A percentile compares a stretch with the other conserved stretches of the same genome.
These are phyloP conservation scores for Epicoccum nigrum DNA, from an alignment of 2,329 filamentous ascomycete genomes.

Conservation along the genomic window DNA sequence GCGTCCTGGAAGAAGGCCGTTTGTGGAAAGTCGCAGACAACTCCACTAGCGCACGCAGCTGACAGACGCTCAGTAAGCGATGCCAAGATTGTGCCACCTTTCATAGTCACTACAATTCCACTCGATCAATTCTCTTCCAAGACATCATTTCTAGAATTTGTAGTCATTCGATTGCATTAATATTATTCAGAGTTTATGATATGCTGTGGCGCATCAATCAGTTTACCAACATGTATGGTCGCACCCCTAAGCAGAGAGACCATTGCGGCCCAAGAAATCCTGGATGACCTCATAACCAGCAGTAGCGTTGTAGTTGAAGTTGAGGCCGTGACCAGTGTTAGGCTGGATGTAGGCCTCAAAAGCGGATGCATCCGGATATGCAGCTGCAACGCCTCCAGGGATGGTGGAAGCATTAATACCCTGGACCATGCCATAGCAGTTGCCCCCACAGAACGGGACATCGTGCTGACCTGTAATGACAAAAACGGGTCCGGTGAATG, in stretches of 20 bases:
- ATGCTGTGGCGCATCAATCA: too few relatives aligned
- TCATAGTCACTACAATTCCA: not conserved
- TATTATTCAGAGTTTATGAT: too few relatives aligned
- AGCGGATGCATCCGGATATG: slow-evolving; percentile 54
- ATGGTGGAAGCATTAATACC: slow-evolving; percentile 53
- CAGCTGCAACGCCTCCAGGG: slow-evolving; percentile 50
- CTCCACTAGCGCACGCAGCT: too few relatives aligned
- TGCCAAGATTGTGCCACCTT: not conserved
- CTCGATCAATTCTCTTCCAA: not conserved
- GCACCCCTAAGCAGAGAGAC: slow-evolving; percentile 20
- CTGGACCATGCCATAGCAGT: slow-evolving; percentile 54
- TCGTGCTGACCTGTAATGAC: slow-evolving; percentile 61
- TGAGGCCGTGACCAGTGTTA: slow-evolving; percentile 55
- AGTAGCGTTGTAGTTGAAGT: slow-evolving; percentile 53
- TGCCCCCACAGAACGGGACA: slow-evolving; percentile 67
- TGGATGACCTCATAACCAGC: slow-evolving; percentile 49
- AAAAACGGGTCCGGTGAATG: slow-evolving; percentile 62
- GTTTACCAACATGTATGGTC: too few relatives aligned
- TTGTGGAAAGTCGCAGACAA: too few relatives aligned
- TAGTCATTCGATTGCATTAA: too few relatives aligned
- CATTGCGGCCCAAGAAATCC: slow-evolving; percentile 41
- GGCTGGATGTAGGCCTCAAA: slow-evolving; percentile 64
- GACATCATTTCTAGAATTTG: not conserved
- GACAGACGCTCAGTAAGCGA: slow-evolving; percentile 8
- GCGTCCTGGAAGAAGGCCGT: too few relatives aligned